A percentile compares a stretch with the other conserved stretches of the same genome.
phyloP scores from a whole-genome alignment of 768 basidiomycete species.

The Strobilomyces dryophilus region DNA sequence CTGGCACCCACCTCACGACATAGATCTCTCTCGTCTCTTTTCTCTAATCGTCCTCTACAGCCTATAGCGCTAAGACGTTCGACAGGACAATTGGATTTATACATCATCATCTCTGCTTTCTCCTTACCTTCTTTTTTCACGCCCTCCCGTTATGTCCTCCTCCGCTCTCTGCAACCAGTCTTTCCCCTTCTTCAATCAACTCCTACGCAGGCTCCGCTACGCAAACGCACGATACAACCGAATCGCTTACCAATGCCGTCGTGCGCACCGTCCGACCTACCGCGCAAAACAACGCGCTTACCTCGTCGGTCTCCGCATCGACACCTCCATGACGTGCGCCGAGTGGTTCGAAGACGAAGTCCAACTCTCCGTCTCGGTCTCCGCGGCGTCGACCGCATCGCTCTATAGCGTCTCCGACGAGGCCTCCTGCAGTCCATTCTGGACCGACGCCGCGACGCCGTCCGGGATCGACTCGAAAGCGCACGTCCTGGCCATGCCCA shows the following conservation, averaged over 20 bases:
- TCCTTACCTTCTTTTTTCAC: not conserved
- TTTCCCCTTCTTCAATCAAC: conserved; percentile 29
- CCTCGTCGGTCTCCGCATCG: conserved; percentile 41
- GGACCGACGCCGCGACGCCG: not conserved
- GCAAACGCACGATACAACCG: conserved; percentile 41
- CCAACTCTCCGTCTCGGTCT: conserved; percentile 33
- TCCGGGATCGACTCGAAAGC: not conserved
- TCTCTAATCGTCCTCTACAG: not conserved
- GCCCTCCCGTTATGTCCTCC: not conserved
- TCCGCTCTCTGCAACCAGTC: conserved; percentile 8
- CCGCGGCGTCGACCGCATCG: conserved; percentile 7
- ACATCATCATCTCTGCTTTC: not conserved
- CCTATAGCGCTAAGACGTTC: not conserved
- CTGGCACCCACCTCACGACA: conserved; percentile 12
- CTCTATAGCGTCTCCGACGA: not conserved
- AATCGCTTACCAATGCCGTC: conserved; percentile 38
- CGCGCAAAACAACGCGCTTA: conserved; percentile 49
- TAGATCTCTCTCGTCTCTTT: not conserved
- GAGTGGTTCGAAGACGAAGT: conserved; percentile 32
- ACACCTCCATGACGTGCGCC: conserved; percentile 36
- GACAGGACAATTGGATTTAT: not conserved
- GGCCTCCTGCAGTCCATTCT: not conserved
- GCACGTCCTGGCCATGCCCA: not conserved
- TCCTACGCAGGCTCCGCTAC: conserved; percentile 38
- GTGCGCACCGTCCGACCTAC: conserved; percentile 32